Evolutionary conservation across 441 rosid genomes (phyloP), one percentile per base, ranked within the genome.

Genomic region (Omphalea diandra): DNA sequence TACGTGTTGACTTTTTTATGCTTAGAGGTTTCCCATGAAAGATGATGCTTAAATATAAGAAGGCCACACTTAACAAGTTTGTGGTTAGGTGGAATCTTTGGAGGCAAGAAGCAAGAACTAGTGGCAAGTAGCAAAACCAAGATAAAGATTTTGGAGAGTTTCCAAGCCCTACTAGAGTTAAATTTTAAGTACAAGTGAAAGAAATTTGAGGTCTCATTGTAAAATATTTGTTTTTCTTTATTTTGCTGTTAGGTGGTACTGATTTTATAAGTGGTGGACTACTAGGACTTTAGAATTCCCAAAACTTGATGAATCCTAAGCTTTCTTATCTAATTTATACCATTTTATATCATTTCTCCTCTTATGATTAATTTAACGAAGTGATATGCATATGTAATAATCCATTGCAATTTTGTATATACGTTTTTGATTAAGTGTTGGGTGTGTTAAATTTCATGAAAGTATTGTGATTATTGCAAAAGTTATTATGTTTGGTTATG

Each of bases 111-210:
- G 82, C 72, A 84, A 66, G 86, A 85, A 41, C 15, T 69, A 3
- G 73, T 52, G 7, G 69, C 68, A 0, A 71, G 73, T 17, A 64
- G 87, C 12, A 85, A 84, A 46, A 80, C 82, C 72, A 89, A 83
- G 77, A 79, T 90, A 8, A 84, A 82, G 78, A 73, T 86, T 79
- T 72, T 90, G 80, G 97, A 90, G 84, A 88, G 93, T 73, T 90
- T 83, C 50, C 96, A 92, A 65, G 91, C 92, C 2, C 97, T 96
- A 15, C 90, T 87, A 4, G 83, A 88, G 80, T 93, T 96, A 0
- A 78, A 59, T 77, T 92, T 78, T 62, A 90, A 88, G 68, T 87
- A 81, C 78, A 87, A 87, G 82, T 87, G 79, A 86, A 70, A 38
- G n/a, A 59, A 60, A 27, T n/a, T 27, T 65, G 9, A 63, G 57